Conservation (phyloP, 345 rosid species). For the Kernera saxatilis region DNA sequence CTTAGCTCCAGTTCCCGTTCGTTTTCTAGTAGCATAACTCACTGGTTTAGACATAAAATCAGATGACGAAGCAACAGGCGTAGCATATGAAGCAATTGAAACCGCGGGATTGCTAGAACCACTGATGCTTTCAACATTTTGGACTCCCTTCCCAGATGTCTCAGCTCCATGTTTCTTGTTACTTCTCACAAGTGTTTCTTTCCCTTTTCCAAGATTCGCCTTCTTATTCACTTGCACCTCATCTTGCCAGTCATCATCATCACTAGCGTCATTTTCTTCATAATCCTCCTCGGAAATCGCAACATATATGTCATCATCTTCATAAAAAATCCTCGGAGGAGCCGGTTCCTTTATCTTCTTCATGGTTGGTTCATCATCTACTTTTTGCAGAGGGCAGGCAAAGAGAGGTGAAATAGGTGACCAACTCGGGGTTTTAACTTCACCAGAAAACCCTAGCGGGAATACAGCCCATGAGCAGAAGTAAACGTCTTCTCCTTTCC, state of each 20-base stretch:
- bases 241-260: conserved; percentile 52
- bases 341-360: conserved; percentile 20
- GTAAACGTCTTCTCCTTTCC: conserved; percentile 58
- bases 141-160: conserved; percentile 32
- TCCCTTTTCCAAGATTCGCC: conserved; percentile 39
- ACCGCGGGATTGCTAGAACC: conserved; percentile 7
- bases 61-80: conserved; percentile 24
- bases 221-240: conserved; percentile 37
- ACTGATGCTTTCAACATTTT: conserved; percentile 25
- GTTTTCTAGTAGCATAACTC: conserved; percentile 46
- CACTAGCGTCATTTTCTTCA: conserved; percentile 42
- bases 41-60: conserved; percentile 28
- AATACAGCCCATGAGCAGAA: conserved; percentile 72
- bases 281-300: conserved; percentile 50
- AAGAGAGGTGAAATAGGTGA: conserved; percentile 71
- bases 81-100: conserved; percentile 17
- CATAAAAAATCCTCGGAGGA: conserved; percentile 36
- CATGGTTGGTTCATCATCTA: background rate
- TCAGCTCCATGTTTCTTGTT: conserved; percentile 37
- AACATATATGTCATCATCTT: conserved; percentile 50
- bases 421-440: conserved; percentile 42
- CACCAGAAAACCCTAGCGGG: conserved; percentile 61
- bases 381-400: conserved; percentile 34
- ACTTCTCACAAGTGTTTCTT: conserved; percentile 35
- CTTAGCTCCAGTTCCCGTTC: conserved; percentile 47